Evolutionary conservation across 306 rosid species (phyloP), one percentile per base, ranked within the genome.

Genomic region (Vigna nakashimae): DNA sequence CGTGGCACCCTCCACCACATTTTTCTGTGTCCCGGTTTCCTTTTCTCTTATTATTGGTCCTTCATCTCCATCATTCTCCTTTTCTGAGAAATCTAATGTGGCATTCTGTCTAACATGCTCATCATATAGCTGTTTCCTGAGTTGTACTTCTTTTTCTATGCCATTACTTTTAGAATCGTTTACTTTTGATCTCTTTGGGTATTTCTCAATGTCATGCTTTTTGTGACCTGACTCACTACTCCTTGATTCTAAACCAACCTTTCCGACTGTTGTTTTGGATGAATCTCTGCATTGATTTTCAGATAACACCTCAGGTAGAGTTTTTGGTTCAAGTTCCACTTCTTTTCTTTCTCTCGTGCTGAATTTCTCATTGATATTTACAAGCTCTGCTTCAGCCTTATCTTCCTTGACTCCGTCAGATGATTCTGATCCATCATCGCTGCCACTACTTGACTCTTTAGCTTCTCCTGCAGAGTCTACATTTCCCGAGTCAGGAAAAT

Each of bases 241-340:
- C 36, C 60, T 51, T 53, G 69, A 53, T 48, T 59, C 40, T 53
- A 28, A 8, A 28, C 46, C 36, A 71, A 17, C 26, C 42, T 77
- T 36, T 71, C 26, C 69, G 76, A 66, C 42, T 71, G 76, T 18
- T 49, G 17, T 51, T 38, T 69, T 30, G 57, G 55, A 73, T 7
- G 45, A 65, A 20, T 65, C 55, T n/a, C 14, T 36, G 51, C 20
- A 2, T 22, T 20, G 15, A 6, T 60, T 69, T 70, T 50, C 51
- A 50, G 51, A 28, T 48, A 63, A n/a, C 22, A 34, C 67, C 59
- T n/a, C 48, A 26, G 22, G 17, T 62, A 51, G 78, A 57, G n/a
- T 82, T 76, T 76, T 56, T 43, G 32, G 66, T 28, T 69, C 74
- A 13, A 40, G 50, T 69, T 38, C 77, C 70, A 75, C 51, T 67